phyloP scores from a whole-genome alignment of 2,329 filamentous ascomycete genomes.

The Aspergillus sp. region DNA sequence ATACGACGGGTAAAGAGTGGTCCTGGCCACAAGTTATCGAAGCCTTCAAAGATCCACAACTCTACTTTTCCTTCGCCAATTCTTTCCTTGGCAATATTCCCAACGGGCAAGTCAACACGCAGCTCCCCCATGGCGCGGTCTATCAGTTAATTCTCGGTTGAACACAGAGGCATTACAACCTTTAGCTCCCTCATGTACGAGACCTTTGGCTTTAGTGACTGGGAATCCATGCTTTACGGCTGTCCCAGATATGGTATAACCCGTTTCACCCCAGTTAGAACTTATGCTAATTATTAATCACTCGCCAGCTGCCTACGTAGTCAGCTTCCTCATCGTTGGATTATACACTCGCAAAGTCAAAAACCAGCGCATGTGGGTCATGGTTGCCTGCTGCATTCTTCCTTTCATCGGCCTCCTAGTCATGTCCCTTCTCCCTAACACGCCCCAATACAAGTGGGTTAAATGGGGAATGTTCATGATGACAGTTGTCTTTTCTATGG shows the following conservation, averaged over 20 bases:
- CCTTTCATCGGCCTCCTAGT: not conserved
- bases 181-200: not conserved
- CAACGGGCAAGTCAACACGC: not conserved
- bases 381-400: not conserved
- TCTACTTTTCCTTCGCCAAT: not conserved
- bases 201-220: not conserved
- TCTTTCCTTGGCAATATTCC: not conserved
- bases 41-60: not conserved
- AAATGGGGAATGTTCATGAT: constrained; percentile 9
- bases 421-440: not conserved
- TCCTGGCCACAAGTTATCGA: constrained; percentile 2
- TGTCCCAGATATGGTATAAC: not conserved
- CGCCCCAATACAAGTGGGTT: not conserved
- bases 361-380: not conserved
- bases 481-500: not conserved
- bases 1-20: not conserved
- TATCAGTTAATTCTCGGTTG: not conserved
- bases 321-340: not conserved
- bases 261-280: no score
- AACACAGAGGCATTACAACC: not conserved
- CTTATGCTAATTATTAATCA: not conserved
- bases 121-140: not conserved
- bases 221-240: constrained; percentile 1
- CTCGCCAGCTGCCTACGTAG: not conserved
- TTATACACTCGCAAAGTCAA: not conserved